phyloP scores from a whole-genome alignment of 2,329 filamentous ascomycete genomes.

The Chaetomiaceae sp. region DNA sequence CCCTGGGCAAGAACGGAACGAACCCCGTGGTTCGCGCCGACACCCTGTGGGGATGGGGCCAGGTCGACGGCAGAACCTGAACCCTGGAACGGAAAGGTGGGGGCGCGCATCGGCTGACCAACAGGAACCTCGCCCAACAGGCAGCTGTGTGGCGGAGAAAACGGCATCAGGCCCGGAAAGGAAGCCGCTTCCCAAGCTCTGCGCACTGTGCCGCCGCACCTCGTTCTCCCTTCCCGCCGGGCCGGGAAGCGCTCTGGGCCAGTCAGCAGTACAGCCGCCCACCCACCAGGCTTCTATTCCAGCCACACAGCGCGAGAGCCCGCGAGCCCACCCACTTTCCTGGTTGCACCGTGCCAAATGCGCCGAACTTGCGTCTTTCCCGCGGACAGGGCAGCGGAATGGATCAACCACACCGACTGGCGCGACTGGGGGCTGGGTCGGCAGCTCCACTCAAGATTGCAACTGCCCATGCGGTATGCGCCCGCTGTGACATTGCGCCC shows the following conservation, averaged over 20 bases:
- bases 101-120: constrained; percentile 8
- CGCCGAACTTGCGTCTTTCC: background rate
- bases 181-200: constrained; percentile 11
- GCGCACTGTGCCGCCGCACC: constrained; percentile 11
- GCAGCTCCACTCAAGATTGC: constrained; percentile 18
- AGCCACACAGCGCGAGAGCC: constrained; percentile 9
- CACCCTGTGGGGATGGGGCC: background rate
- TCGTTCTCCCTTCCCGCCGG: constrained; percentile 12
- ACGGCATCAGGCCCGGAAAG: constrained; percentile 16
- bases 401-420: constrained; percentile 8
- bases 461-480: constrained; percentile 22
- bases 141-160: constrained; percentile 17
- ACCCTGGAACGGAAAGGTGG: constrained; percentile 17
- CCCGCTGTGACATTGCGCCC: constrained; percentile 20
- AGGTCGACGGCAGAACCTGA: constrained; percentile 16
- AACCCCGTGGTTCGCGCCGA: constrained; percentile 1
- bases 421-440: background rate
- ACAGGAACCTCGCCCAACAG: constrained; percentile 9
- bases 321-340: background rate
- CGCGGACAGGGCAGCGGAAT: constrained; percentile 6
- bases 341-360: constrained; percentile 13
- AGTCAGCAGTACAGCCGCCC: constrained; percentile 7
- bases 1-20: too few relatives aligned
- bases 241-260: constrained; percentile 16
- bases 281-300: constrained; percentile 1